phyloP scores from a whole-genome alignment of 768 basidiomycete genomes.

The Tylopilus vinaceipallidus region DNA sequence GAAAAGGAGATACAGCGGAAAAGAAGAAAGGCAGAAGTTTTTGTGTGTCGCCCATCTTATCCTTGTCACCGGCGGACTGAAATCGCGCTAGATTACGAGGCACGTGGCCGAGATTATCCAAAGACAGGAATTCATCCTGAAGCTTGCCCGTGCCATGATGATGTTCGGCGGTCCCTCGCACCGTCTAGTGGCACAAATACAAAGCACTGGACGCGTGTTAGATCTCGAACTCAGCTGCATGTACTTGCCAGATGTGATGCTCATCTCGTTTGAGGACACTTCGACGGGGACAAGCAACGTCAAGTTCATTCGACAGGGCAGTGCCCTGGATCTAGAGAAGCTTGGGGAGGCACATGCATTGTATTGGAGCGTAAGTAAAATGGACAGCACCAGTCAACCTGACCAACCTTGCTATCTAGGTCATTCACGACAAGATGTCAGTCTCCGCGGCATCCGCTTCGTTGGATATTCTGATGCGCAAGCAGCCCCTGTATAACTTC shows the following conservation, averaged over 20 bases:
- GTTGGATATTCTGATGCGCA: constrained; percentile 73
- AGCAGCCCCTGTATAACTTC: constrained; percentile 56
- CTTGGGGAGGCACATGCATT: constrained; percentile 65
- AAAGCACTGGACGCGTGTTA: constrained; percentile 73
- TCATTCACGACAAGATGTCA: constrained; percentile 79
- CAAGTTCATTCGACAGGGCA: constrained; percentile 73
- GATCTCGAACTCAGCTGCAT: constrained; percentile 73
- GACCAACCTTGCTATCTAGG: constrained; percentile 36
- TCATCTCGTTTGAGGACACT: constrained; percentile 80
- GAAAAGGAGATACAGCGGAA: constrained; percentile 46
- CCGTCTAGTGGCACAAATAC: constrained; percentile 78
- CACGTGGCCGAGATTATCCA: constrained; percentile 81
- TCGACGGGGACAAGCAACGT: constrained; percentile 79
- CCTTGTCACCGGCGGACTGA: neutral
- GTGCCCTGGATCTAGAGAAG: constrained; percentile 74
- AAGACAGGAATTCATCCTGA: constrained; percentile 82
- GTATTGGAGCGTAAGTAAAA: constrained; percentile 63
- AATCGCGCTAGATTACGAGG: constrained; percentile 59
- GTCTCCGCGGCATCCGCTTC: constrained; percentile 69
- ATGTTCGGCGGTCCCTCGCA: constrained; percentile 86
- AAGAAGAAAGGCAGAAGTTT: constrained; percentile 73
- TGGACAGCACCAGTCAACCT: neutral
- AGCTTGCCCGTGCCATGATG: constrained; percentile 84
- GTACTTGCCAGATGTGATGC: constrained; percentile 72
- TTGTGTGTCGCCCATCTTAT: constrained; percentile 44